These are phyloP conservation scores for Sclerotinia trifoliorum DNA, from an alignment of 2,329 filamentous ascomycete genomes.

Conservation along the genomic window DNA sequence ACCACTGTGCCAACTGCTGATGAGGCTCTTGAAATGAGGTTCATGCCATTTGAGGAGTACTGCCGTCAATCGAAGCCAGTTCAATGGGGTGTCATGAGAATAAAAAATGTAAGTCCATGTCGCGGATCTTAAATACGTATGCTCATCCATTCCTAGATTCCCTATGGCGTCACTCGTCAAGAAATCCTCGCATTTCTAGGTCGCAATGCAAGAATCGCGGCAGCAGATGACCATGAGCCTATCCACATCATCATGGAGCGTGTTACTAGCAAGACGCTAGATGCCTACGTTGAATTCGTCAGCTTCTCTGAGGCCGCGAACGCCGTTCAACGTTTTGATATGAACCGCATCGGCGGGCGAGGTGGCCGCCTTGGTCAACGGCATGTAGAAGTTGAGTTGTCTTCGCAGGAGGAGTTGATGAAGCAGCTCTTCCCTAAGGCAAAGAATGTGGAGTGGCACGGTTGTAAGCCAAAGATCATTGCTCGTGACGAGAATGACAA, in stretches of 20 bases:
- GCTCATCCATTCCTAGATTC: slow-evolving; percentile 47
- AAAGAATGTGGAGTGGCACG: slow-evolving; percentile 55
- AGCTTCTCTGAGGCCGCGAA: slow-evolving; percentile 53
- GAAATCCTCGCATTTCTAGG: slow-evolving; percentile 61
- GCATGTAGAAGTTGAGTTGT: slow-evolving; percentile 55
- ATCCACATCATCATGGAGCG: slow-evolving; percentile 65
- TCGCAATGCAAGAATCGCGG: slow-evolving; percentile 55
- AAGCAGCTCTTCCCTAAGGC: slow-evolving; percentile 60
- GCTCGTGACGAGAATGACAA: slow-evolving; percentile 41
- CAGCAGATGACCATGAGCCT: slow-evolving; percentile 52
- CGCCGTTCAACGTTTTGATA: slow-evolving; percentile 51
- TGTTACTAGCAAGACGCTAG: slow-evolving; percentile 60
- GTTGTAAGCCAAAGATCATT: slow-evolving; percentile 45
- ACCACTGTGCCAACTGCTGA: slow-evolving; percentile 32
- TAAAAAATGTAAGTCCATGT: slow-evolving; percentile 41
- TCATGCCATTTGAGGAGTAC: slow-evolving; percentile 42
- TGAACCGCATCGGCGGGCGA: slow-evolving; percentile 42
- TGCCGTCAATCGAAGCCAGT: slow-evolving; percentile 35
- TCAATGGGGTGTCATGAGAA: slow-evolving; percentile 41
- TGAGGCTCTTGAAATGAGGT: slow-evolving; percentile 34
- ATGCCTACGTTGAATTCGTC: slow-evolving; percentile 59
- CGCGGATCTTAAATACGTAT: slow-evolving; percentile 10
- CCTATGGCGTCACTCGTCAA: slow-evolving; percentile 52
- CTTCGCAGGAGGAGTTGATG: slow-evolving; percentile 58
- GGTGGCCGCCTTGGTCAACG: slow-evolving; percentile 55